Base-by-base conservation (phyloP, 1,139 yeast genomes). In the Diutina scorzettiae region DNA sequence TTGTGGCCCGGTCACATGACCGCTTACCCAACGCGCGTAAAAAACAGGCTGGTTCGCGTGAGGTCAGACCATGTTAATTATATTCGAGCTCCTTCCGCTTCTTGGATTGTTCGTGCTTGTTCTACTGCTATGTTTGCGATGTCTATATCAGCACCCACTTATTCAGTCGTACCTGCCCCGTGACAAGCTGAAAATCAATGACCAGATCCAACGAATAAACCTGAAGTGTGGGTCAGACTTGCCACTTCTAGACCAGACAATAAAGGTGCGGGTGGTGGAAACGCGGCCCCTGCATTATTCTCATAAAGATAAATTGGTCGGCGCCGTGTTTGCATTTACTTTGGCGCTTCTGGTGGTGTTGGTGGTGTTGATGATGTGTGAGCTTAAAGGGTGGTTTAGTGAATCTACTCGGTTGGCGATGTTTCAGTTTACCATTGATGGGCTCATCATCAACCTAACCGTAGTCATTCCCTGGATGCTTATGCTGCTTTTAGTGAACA, bases 341-440 rank as follows among this genome's bases (percentile, higher is more conserved):
- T 47, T 62, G 3, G 51, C 69, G 14, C 51, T 64, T 12, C 62
- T 69, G 41, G 49, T 61, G 5, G 59, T 59, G 45, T 51, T 68
- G 32, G 60, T 64, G 8, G 47, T 62, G 3, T 51, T 68, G 18
- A 62, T 69, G 54, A 55, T 68, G 59, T 57, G 65, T 46, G 72
- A 68, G 48, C 56, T 69, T 44, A 54, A 60, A 5, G 59, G 56
- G 32, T 43, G 52, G 23, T 51, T 56, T 37, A 45, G 50, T 21
- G 56, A 53, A 12, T 49, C 53, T 3, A 48, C 57, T 2, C 48
- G 66, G 14, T 45, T 60, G 41, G 34, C 49, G 17, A 46, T 62
- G 18, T 64, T 67, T 48, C 58, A 58, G 32, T 41, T 58, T 23
- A 59, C 65, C 39, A 62, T 68, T 39, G 59, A 62, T 44, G 43